Conservation (phyloP, 441 rosid species). For the Melianthus villosus region DNA sequence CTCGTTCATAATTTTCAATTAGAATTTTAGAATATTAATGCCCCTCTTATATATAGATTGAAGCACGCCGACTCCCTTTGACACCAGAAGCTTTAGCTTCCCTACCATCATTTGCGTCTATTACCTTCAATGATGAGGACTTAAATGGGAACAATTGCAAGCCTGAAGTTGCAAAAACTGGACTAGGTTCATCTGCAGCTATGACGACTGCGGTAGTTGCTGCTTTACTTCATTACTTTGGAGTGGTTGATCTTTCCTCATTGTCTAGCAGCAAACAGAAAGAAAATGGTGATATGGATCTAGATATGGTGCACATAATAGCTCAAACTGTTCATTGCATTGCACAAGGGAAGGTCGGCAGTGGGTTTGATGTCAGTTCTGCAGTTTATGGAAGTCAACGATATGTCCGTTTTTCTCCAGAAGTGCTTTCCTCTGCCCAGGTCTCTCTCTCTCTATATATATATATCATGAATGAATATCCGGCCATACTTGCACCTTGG, state of each 20-base stretch:
- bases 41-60: slow-evolving; percentile 37
- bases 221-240: slow-evolving; percentile 78
- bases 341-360: slow-evolving; percentile 96
- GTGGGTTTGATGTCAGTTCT: slow-evolving; percentile 97
- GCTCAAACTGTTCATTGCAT: slow-evolving; percentile 92
- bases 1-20: too few relatives aligned
- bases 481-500: not conserved
- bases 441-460: slow-evolving; percentile 17
- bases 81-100: slow-evolving; percentile 60
- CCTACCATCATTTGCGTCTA: slow-evolving; percentile 72
- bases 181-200: slow-evolving; percentile 96
- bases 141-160: slow-evolving; percentile 45
- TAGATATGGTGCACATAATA: slow-evolving; percentile 61
- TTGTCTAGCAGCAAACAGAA: too few relatives aligned
- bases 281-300: slow-evolving; percentile 19
- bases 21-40: too few relatives aligned
- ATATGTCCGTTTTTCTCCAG: slow-evolving; percentile 86
- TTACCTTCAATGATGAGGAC: slow-evolving; percentile 60
- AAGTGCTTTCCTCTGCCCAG: slow-evolving; percentile 76
- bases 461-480: not conserved
- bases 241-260: slow-evolving; percentile 55
- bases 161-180: slow-evolving; percentile 98
- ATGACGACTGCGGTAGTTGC: slow-evolving; percentile 94
- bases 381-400: slow-evolving; percentile 94
- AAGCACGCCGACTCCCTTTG: slow-evolving; percentile 77